Evolutionary conservation across 129 eudicot genomes (phyloP).

Genomic region (carrot (Daucus carota)): DNA sequence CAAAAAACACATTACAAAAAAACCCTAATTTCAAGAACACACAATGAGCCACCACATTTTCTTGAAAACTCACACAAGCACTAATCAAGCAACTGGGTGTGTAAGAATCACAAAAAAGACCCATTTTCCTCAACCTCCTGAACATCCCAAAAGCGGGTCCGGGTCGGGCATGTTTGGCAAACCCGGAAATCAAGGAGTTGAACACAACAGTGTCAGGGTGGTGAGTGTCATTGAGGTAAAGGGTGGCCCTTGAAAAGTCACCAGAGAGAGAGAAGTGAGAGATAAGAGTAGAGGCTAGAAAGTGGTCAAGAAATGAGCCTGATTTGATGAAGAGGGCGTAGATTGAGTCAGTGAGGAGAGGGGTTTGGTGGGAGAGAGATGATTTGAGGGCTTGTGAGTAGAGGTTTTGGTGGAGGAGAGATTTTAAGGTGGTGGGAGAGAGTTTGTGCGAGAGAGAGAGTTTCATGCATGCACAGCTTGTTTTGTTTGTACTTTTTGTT

Average conservation of each 20-base stretch:
- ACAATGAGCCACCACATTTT: conserved; percentile 21
- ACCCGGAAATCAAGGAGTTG: conserved; percentile 32
- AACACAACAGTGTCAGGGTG: conserved; percentile 35
- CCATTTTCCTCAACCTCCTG: conserved; percentile 18
- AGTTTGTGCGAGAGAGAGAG: not conserved
- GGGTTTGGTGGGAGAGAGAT: conserved; percentile 14
- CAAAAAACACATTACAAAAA: conserved; percentile 24
- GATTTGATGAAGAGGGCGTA: conserved; percentile 37
- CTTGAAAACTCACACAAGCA: conserved; percentile 22
- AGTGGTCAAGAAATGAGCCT: conserved; percentile 24
- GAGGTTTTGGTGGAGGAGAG: conserved; percentile 19
- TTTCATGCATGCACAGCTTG: conserved; percentile 6
- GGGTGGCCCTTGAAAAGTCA: conserved; percentile 25
- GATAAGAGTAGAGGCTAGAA: conserved; percentile 38
- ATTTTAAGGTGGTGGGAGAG: conserved; percentile 13
- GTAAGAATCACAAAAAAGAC: conserved; percentile 23
- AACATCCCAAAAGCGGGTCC: conserved; percentile 22
- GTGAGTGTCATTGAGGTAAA: conserved; percentile 21
- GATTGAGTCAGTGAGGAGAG: conserved; percentile 20
- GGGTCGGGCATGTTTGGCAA: conserved; percentile 21
- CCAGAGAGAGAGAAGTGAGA: conserved; percentile 28
- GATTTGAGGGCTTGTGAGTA: conserved; percentile 28
- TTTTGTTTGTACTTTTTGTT: no score
- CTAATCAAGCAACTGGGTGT: conserved; percentile 33
- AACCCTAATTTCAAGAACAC: conserved; percentile 32